Base-by-base conservation (phyloP, 129 eudicot species). In the Flaveria brownii region DNA sequence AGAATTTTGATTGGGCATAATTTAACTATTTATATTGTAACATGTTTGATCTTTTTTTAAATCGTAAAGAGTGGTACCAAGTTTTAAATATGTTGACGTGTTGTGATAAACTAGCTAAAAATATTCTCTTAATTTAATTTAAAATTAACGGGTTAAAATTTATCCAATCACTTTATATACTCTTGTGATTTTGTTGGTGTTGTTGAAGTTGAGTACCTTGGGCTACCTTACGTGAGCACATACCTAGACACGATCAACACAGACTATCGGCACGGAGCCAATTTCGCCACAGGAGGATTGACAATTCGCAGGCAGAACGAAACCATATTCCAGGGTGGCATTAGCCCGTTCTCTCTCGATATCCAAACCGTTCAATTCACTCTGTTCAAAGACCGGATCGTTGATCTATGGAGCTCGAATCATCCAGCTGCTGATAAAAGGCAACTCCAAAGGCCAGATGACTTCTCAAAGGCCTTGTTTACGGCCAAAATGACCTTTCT, bases 281-380 rank as follows among this genome's bases (percentile, higher is more conserved):
- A 92, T 77, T 92, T 92, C 49, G 96, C 97, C 15, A 87, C 96
- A 2, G 93, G 98, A 57, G 98, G 96, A 26, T 87, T 96, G 18
- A 87, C 98, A 30, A 83, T 89, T 54, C 80, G 82, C 70, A 68
- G 87, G 55, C 91, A 72, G 36, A 81, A 83, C 16, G 93, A 79
- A 74, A 82, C 91, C 57, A 86, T 89, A 76, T 87, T 78, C 39
- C 80, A 81, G 71, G 73, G 22, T 57, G 93, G 96, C 17, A 61
- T 84, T 22, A 89, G 98, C 72, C 96, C 98, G 1, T 92, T 92
- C 69, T 72, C 85, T 55, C 85, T 92, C 0, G 96, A 88, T 77
- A 85, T 89, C 42, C 98, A 92, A 79, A 79, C 85, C 15, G 79
- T 78, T 78, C 98, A 89, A 55, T 87, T 54, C 60, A 84, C 84